These are phyloP conservation scores for Jatropha multifida DNA, from an alignment of 441 rosid species.

Conservation along the genomic window DNA sequence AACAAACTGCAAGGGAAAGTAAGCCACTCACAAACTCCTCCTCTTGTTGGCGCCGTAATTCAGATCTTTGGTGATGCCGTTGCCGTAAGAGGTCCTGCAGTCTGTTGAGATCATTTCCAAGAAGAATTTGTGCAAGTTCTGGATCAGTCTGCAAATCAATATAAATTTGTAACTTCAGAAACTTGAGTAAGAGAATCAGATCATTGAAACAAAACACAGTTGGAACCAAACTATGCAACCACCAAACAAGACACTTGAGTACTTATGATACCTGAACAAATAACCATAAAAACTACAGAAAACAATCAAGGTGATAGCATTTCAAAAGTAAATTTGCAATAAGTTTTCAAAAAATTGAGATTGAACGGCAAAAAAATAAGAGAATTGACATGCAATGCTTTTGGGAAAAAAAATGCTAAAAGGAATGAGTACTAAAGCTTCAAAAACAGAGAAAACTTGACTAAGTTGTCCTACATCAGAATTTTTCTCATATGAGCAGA, in stretches of 20 bases:
- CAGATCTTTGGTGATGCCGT: slow-evolving; percentile 67
- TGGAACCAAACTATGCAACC: neutral
- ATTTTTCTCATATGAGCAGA: neutral
- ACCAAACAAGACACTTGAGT: neutral
- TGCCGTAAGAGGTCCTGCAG: slow-evolving; percentile 70
- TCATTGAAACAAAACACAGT: too few relatives aligned
- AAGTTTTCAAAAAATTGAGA: neutral
- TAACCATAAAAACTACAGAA: neutral
- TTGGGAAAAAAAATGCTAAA: neutral
- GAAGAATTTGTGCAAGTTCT: slow-evolving; percentile 82
- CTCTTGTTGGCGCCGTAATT: slow-evolving; percentile 58
- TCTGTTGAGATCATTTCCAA: slow-evolving; percentile 80
- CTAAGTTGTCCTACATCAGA: neutral
- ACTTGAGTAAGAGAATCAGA: neutral
- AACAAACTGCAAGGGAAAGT: slow-evolving; percentile 16
- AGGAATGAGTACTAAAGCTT: neutral
- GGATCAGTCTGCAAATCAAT: slow-evolving; percentile 61
- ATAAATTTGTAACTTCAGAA: slow-evolving; percentile 14
- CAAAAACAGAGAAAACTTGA: neutral
- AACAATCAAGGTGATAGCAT: neutral
- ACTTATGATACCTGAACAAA: neutral
- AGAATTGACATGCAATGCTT: neutral
- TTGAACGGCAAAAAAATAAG: neutral
- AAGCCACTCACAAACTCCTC: slow-evolving; percentile 74
- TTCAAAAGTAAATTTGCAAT: neutral